Evolutionary conservation across 768 basidiomycete species (phyloP).

Genomic region (Mycena rebaudengoi): DNA sequence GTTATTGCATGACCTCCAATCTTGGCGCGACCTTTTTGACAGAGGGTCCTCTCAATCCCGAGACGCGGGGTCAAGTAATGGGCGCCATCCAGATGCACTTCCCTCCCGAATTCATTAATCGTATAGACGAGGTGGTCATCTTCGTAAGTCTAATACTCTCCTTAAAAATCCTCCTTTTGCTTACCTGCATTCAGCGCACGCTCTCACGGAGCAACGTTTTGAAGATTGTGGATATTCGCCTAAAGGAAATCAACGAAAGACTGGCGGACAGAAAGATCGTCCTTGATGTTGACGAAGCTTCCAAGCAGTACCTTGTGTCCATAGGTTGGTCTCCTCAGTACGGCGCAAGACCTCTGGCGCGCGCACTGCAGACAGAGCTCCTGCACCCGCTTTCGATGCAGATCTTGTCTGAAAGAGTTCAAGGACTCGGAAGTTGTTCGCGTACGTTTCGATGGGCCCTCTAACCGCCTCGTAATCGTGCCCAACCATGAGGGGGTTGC

Average conservation of each 20-base stretch:
- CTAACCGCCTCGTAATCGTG: conserved; percentile 78
- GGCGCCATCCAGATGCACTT: conserved; percentile 84
- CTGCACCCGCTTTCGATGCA: conserved; percentile 89
- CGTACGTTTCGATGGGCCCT: conserved; percentile 82
- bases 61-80: conserved; percentile 76
- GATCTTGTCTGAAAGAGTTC: conserved; percentile 83
- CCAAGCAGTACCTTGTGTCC: conserved; percentile 79
- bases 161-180: not conserved
- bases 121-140: conserved; percentile 87
- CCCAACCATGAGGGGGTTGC: conserved; percentile 81
- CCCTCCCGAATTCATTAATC: conserved; percentile 92
- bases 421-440: conserved; percentile 82
- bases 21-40: conserved; percentile 81
- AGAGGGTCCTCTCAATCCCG: conserved; percentile 70
- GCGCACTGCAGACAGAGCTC: conserved; percentile 91
- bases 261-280: conserved; percentile 83
- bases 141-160: conserved; percentile 62
- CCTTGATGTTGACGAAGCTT: conserved; percentile 77
- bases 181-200: conserved; percentile 61
- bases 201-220: conserved; percentile 80
- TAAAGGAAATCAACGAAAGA: conserved; percentile 86
- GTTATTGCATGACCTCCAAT: conserved; percentile 96
- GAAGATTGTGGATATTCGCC: conserved; percentile 88
- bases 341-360: conserved; percentile 92
- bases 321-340: conserved; percentile 84